phyloP scores from a whole-genome alignment of 306 rosid genomes.

The Castanea mollissima region DNA sequence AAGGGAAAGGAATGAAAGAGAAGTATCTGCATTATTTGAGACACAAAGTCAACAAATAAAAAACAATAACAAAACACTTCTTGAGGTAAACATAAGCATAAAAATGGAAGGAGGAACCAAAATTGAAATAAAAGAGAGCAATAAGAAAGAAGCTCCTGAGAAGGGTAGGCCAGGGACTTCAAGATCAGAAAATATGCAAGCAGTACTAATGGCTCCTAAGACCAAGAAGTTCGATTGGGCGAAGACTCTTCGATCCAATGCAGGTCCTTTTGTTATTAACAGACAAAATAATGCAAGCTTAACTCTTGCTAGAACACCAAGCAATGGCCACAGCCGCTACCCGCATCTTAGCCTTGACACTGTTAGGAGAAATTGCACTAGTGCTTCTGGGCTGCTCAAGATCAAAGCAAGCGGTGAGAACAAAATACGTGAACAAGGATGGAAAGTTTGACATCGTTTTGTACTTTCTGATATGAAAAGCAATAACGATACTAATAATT shows the following conservation, averaged over 20 bases:
- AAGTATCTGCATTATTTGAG: background rate
- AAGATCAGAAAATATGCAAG: constrained; percentile 15
- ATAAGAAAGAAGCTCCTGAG: constrained; percentile 21
- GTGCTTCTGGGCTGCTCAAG: background rate
- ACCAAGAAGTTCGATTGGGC: constrained; percentile 61
- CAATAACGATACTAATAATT: background rate
- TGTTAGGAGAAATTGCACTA: background rate
- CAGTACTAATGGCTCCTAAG: background rate
- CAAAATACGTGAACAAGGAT: constrained; percentile 30
- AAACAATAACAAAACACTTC: constrained; percentile 23
- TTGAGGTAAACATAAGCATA: constrained; percentile 59
- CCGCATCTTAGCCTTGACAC: background rate
- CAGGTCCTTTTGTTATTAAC: constrained; percentile 21
- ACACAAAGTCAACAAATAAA: background rate
- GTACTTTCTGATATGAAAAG: background rate
- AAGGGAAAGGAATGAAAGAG: constrained; percentile 32
- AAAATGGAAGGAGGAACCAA: constrained; percentile 59
- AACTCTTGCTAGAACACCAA: constrained; percentile 1
- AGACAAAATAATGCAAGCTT: constrained; percentile 20
- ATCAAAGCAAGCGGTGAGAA: constrained; percentile 1
- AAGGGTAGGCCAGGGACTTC: constrained; percentile 21
- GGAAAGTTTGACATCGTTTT: constrained; percentile 32
- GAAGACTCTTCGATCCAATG: constrained; percentile 39
- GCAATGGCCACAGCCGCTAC: background rate
- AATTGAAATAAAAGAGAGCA: constrained; percentile 56